A percentile compares a stretch with the other conserved stretches of the same genome.
These are phyloP conservation scores for Beauveria caledonica DNA, from an alignment of 2,329 filamentous ascomycete species.

Conservation along the genomic window DNA sequence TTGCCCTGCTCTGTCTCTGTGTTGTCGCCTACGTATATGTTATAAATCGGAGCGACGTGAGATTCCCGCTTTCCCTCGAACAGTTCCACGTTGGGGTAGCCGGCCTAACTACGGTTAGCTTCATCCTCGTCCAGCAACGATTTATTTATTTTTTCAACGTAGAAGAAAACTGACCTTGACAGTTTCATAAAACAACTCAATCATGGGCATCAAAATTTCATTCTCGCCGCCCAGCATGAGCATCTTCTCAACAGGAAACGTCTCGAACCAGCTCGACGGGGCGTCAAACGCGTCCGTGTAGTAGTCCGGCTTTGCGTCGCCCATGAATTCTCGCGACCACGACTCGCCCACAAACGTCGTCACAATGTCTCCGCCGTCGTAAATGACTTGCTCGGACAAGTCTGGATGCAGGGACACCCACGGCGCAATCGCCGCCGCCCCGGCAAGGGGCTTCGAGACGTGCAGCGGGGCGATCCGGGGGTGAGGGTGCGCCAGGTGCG, in stretches of 20 bases:
- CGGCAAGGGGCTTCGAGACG: constrained; percentile 14
- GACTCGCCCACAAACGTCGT: constrained; percentile 11
- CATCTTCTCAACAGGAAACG: constrained; percentile 14
- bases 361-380: constrained; percentile 16
- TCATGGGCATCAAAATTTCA: constrained; percentile 16
- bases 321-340: constrained; percentile 14
- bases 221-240: constrained; percentile 15
- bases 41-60: constrained; percentile 18
- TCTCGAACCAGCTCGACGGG: constrained; percentile 16
- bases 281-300: constrained; percentile 15
- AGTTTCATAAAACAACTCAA: constrained; percentile 15
- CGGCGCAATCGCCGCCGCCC: constrained; percentile 13
- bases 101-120: constrained; percentile 1
- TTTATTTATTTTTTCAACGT: neutral
- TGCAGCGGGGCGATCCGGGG: constrained; percentile 14
- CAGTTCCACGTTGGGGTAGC: constrained; percentile 14
- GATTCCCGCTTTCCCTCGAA: constrained; percentile 16
- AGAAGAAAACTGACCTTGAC: constrained; percentile 12
- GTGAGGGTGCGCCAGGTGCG: constrained; percentile 17
- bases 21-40: constrained; percentile 15
- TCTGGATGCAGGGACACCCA: constrained; percentile 16
- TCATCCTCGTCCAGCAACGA: neutral
- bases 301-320: constrained; percentile 12
- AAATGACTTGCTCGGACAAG: constrained; percentile 10
- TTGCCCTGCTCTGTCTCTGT: constrained; percentile 17